Base-by-base conservation (phyloP, 2,329 filamentous ascomycete genomes). In the Paraphoma sp. region DNA sequence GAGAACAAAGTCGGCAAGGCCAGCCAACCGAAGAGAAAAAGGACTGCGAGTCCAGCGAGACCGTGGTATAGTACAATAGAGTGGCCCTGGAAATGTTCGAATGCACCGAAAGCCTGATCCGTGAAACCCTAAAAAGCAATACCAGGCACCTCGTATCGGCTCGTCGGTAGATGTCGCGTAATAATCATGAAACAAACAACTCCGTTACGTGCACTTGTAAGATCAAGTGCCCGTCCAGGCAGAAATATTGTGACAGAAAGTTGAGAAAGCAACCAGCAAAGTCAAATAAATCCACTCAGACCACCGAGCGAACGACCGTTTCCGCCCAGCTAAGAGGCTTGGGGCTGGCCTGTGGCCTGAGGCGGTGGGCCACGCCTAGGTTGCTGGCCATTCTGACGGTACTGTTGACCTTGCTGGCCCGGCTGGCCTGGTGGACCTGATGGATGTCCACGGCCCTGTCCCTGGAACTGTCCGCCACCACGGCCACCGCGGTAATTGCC, bases 31-130 rank as follows among this genome's bases (percentile, higher is more conserved):
- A 67, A 59, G 64, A 62, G 56, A 62, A 61, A 61, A 54, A 62
- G 63, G 62, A 7, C 59, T 45, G 42, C 51, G 54, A 57, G 54
- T 44, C 58, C 56, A 55, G 53, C 53, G 23, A 68, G 66, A 68
- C 71, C 71, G 69, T 69, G 71, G 57, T 64, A 74, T 74, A 76
- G 65, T 75, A 76, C 73, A 76, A 69, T 66, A 64, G 59, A 70
- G 61, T 63, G 72, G 64, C 67, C 62, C 69, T 61, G 63, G 66
- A 64, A 67, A 18, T 70, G 68, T 69, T 72, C 72, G 57, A 59
- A 56, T 67, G 65, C 73, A 72, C 74, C 72, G 60, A 66, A 66
- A 61, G 59, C 57, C 65, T 65, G 71, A 73, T 72, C 67, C 66
- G 70, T 71, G 55, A 71, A 65, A 62, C 62, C 71, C 63, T 63